A percentile compares a stretch with the other conserved stretches of the same genome.
Evolutionary conservation across 2,329 filamentous ascomycete species (phyloP).

Genomic region (Alternaria alternata): DNA sequence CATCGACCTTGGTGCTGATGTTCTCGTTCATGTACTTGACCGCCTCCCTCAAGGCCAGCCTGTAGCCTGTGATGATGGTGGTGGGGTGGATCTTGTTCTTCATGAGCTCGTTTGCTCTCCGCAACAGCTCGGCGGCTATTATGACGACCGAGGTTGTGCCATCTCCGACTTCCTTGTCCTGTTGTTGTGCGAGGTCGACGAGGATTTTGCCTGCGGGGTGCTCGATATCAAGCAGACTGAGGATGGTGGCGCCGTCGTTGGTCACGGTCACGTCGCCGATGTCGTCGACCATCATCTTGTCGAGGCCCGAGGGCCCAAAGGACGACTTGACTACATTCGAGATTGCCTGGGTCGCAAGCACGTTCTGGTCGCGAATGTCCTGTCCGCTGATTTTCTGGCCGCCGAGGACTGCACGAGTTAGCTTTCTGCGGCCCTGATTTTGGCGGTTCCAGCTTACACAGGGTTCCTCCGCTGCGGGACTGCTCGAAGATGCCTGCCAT

Average conservation of each 20-base stretch:
- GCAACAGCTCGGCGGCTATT: conserved; percentile 93
- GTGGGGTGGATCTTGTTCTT: conserved; percentile 99
- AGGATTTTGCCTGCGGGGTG: conserved; percentile 98
- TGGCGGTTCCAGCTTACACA: conserved; percentile 67
- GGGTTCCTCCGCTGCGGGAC: conserved; percentile 87
- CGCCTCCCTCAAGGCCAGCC: conserved; percentile 91
- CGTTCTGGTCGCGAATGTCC: conserved; percentile 98
- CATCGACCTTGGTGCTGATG: conserved; percentile 93
- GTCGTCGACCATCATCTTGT: conserved; percentile 99
- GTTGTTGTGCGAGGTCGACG: conserved; percentile 95
- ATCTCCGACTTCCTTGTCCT: conserved; percentile 98
- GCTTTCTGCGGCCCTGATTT: conserved; percentile 8
- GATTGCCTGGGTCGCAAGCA: conserved; percentile 94
- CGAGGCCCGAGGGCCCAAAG: conserved; percentile 93
- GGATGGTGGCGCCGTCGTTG: conserved; percentile 97
- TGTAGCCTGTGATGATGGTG: conserved; percentile 98
- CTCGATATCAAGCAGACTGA: conserved; percentile 93
- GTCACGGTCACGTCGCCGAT: conserved; percentile 99
- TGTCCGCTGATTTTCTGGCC: conserved; percentile 96
- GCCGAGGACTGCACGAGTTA: conserved; percentile 73
- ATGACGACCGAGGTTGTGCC: conserved; percentile 97
- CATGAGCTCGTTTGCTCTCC: conserved; percentile 96
- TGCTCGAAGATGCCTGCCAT: conserved; percentile 98
- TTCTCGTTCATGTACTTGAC: conserved; percentile 99
- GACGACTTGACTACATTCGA: conserved; percentile 99